Conservation (phyloP, 73 alveolate genomes). For the Uronychia setigera region DNA sequence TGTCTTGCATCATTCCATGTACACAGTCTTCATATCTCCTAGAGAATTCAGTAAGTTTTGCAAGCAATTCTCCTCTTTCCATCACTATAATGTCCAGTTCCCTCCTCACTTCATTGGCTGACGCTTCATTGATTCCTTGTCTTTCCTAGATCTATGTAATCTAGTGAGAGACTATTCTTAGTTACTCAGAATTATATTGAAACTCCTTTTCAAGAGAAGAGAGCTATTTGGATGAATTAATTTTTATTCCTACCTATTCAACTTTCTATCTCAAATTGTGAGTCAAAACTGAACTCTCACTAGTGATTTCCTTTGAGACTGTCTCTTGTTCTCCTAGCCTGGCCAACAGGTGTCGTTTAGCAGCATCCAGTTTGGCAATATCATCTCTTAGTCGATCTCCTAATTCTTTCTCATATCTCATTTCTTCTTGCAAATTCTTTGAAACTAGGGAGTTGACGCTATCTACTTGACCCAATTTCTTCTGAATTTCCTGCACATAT, state of each 20-base stretch:
- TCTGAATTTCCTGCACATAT: background rate
- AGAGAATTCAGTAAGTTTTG: background rate
- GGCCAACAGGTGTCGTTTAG: background rate
- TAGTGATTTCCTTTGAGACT: background rate
- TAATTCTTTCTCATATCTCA: background rate
- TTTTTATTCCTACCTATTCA: background rate
- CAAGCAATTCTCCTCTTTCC: background rate
- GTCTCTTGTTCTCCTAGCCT: background rate
- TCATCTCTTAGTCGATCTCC: background rate
- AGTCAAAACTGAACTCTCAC: background rate
- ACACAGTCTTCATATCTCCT: background rate
- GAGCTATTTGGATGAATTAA: background rate
- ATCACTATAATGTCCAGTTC: background rate
- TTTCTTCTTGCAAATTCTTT: background rate
- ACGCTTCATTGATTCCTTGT: background rate
- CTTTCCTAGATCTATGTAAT: background rate
- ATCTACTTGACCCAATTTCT: background rate
- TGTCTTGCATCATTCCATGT: background rate
- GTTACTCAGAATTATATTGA: background rate
- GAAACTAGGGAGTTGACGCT: background rate
- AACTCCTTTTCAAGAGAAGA: background rate
- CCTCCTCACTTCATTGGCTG: background rate
- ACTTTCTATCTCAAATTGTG: background rate
- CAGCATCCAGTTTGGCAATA: background rate
- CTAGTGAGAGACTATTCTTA: background rate